Conservation (phyloP, 1,139 yeast genomes). For the Meyerozyma smithsonii region DNA sequence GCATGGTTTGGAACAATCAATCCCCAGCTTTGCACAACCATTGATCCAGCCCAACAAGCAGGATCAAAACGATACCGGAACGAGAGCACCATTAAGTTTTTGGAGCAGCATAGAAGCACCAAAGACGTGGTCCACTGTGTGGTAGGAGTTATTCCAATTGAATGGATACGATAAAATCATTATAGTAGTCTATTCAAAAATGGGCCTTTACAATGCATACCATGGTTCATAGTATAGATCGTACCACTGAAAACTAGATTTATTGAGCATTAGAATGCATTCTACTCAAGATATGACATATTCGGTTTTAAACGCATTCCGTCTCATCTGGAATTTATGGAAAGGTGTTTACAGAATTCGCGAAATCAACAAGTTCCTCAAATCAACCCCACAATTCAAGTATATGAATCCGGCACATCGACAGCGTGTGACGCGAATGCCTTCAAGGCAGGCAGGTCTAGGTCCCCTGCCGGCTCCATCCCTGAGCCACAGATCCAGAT, state of each 20-base stretch:
- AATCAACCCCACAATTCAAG: background rate
- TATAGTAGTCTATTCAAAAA: background rate
- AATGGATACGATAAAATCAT: background rate
- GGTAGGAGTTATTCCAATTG: background rate
- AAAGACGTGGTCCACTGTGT: background rate
- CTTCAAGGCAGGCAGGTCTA: background rate
- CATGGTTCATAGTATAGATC: too few relatives aligned
- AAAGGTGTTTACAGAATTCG: background rate
- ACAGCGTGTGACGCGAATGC: background rate
- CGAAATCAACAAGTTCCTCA: background rate
- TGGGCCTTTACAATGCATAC: too few relatives aligned
- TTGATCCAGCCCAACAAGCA: conserved; percentile 55
- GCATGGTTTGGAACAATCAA: background rate
- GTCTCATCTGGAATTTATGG: too few relatives aligned
- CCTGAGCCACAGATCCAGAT: background rate
- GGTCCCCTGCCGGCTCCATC: background rate
- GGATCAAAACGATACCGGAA: conserved; percentile 59
- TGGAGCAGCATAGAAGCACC: background rate
- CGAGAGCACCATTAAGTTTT: background rate
- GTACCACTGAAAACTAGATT: too few relatives aligned
- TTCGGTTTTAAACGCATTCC: too few relatives aligned
- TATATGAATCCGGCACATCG: background rate
- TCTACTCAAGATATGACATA: too few relatives aligned
- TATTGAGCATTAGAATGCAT: too few relatives aligned
- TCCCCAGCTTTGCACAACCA: conserved; percentile 23